Base-by-base conservation (phyloP, 2,329 filamentous ascomycete genomes). In the Xylaria sp. region DNA sequence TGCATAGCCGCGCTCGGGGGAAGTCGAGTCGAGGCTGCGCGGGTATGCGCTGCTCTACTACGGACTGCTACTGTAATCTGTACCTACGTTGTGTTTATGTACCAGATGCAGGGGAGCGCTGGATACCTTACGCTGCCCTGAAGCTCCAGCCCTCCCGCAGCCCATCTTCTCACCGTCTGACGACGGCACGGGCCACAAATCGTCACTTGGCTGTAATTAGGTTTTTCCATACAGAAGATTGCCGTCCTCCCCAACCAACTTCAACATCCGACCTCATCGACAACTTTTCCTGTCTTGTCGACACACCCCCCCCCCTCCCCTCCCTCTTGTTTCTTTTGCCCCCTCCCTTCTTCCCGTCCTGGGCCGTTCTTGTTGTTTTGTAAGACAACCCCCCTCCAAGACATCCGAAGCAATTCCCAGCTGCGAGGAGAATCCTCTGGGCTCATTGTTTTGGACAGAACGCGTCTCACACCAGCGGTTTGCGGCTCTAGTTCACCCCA, bases 291-390 rank as follows among this genome's bases (percentile, higher is more conserved):
- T 41, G 29, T 44, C 49, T 54, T 50, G 38, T 49, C 46, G 34
- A 51, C 40, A 43, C 54, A 50, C 50, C 53, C 43, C 48, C 55
- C 52, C 53, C 44, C 56, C 45, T 47, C 57, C 50, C 49, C 44
- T 49, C 48, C 54, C 49, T 52, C 53, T 54, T 50, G 51, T 60
- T 60, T 57, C 56, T 57, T 56, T 44, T 29, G 21, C 50, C 45
- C 47, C 50, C 45, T 52, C 53, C 54, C 55, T 60, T 51, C 60
- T 51, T 54, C 47, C 57, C 57, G 53, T 60, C 53, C 54, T 47
- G 52, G 57, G 52, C 50, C 52, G 54, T 64, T 63, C 60, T 57
- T 57, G 53, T 60, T 59, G 60, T 61, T 60, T 37, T 55, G 60
- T 56, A 56, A 63, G 62, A 60, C 61, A 61, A 38, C 43, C 56